Evolutionary conservation across 495 filamentous ascomycete genomes (phyloP), one percentile per base, ranked within the genome.

Genomic region (Aspergillus leporis): DNA sequence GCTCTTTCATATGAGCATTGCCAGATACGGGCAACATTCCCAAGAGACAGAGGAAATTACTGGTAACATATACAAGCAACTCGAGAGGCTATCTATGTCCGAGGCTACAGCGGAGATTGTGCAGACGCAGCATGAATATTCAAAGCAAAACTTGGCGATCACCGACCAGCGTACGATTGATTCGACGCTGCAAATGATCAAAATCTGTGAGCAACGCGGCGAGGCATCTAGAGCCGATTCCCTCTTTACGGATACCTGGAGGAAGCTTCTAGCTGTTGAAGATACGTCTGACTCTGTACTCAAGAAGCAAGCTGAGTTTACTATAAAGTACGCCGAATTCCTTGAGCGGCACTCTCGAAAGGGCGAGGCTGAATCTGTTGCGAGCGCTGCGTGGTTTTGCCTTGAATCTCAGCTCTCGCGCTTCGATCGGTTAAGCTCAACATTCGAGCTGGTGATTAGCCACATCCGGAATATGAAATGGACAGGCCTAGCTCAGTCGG

Each of bases 241-340:
- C 19, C 19, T 47, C 21, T 47, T 47, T n/a, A 22, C 5, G 43
- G 43, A 47, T 47, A 47, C 43, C 7, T 47, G 43, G 43, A 47
- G 43, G 9, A 47, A 23, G 18, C 18, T 47, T 23, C 5, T 22
- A 23, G 18, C 19, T 10, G 19, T 47, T 1, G 7, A 22, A 10
- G n/a, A 14, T 21, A 14, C 43, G 4, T 47, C 18, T 13, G 43
- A 22, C 43, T 10, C 43, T 47, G 43, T 23, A 7, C 18, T 23
- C 16, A 22, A 47, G 43, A 47, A 47, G 13, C 43, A 47, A 8
- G 43, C 19, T 23, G 43, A 47, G 19, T 47, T 47, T n/a, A 47
- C 43, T 47, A 7, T 47, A 1, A 47, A n/a, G 12, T 23, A 47
- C 12, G 7, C 43, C 16, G 43, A 47, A 14, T 47, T 23, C 13